These are phyloP conservation scores for Hyphopichia homilentoma DNA, from an alignment of 805 yeast species.

Conservation along the genomic window DNA sequence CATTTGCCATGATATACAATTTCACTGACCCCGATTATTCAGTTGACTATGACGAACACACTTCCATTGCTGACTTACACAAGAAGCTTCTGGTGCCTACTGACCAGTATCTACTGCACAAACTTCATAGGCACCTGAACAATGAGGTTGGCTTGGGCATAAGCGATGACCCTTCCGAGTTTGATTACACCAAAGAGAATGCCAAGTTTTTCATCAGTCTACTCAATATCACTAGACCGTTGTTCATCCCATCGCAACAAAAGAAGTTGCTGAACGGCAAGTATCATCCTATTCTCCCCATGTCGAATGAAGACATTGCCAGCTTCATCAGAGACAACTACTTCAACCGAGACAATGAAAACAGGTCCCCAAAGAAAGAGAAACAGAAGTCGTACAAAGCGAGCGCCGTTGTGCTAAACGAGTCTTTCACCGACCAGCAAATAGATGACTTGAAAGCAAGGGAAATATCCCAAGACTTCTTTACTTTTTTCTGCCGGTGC, in stretches of 20 bases:
- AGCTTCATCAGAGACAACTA: slow-evolving; percentile 18
- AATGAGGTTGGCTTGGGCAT: slow-evolving; percentile 20
- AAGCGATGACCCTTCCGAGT: slow-evolving; percentile 6
- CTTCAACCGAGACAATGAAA: slow-evolving; percentile 3
- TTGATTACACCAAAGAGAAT: slow-evolving; percentile 15
- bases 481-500: slow-evolving; percentile 20
- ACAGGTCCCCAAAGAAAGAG: slow-evolving; percentile 1
- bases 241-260: slow-evolving; percentile 23
- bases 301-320: slow-evolving; percentile 28
- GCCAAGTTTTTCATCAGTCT: slow-evolving; percentile 16
- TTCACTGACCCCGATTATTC: slow-evolving; percentile 31
- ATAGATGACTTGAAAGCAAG: slow-evolving; percentile 22
- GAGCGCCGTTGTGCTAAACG: slow-evolving; percentile 9
- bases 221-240: slow-evolving; percentile 17
- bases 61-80: slow-evolving; percentile 21
- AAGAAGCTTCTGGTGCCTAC: slow-evolving; percentile 31
- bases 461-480: slow-evolving; percentile 27
- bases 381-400: slow-evolving; percentile 6
- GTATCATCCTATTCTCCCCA: slow-evolving; percentile 18
- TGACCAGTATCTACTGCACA: slow-evolving; percentile 28
- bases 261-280: slow-evolving; percentile 16
- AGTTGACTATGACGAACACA: slow-evolving; percentile 20
- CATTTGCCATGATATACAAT: slow-evolving; percentile 28
- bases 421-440: slow-evolving; percentile 5
- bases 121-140: slow-evolving; percentile 12